A percentile compares a stretch with the other conserved stretches of the same genome.
phyloP scores from a whole-genome alignment of 257 asterid genomes.

The Nicotiana obtusifolia region DNA sequence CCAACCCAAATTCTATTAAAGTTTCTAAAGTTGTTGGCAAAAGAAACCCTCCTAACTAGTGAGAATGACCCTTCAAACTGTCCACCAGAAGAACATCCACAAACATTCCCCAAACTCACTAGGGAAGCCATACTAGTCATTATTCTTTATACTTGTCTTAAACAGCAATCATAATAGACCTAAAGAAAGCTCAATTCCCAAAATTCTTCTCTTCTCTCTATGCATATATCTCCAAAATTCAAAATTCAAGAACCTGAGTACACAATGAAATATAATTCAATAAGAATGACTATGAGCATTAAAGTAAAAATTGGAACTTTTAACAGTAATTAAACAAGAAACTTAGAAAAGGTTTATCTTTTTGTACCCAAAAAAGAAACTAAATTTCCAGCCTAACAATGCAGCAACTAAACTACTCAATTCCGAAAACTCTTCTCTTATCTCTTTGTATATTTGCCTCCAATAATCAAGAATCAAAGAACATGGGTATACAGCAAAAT shows the following conservation, averaged over 20 bases:
- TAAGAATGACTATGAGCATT: not conserved
- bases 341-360: not conserved
- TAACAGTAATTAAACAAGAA: not conserved
- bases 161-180: constrained; percentile 20
- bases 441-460: not conserved
- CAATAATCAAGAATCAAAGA: constrained; percentile 2
- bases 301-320: not conserved
- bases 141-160: constrained; percentile 22
- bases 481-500: constrained; percentile 15
- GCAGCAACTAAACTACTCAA: constrained; percentile 12
- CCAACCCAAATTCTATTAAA: constrained; percentile 50
- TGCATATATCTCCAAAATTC: not conserved
- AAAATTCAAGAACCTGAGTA: constrained; percentile 18
- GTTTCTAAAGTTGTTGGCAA: constrained; percentile 39
- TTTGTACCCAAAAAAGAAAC: not conserved
- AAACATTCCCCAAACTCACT: constrained; percentile 79
- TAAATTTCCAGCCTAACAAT: not conserved
- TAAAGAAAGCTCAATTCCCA: constrained; percentile 9
- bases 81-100: constrained; percentile 58
- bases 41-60: constrained; percentile 52
- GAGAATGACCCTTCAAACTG: constrained; percentile 71
- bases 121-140: constrained; percentile 94
- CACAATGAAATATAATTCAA: not conserved
- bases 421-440: constrained; percentile 5
- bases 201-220: constrained; percentile 6